Evolutionary conservation across 2,329 filamentous ascomycete species (phyloP).

Genomic region (Cladosporium sp.): DNA sequence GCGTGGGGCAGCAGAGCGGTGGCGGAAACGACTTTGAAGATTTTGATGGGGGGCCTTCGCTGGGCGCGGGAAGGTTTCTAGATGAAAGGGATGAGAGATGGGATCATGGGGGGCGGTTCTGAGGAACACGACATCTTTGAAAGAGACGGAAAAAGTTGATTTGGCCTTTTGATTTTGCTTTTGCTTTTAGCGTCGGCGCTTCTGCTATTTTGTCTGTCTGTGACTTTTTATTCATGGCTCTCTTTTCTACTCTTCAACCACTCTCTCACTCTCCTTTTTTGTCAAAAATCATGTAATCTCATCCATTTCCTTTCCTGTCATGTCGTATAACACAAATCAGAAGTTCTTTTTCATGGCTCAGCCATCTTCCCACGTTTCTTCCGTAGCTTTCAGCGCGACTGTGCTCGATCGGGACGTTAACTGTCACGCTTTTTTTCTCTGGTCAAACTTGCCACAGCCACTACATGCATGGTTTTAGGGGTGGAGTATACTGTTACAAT

Average conservation of each 20-base stretch:
- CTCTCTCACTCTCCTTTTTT: not conserved
- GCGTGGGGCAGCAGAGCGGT: not conserved
- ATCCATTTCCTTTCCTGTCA: not conserved
- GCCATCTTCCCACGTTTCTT: not conserved
- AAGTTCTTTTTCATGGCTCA: not conserved
- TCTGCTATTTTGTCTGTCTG: not conserved
- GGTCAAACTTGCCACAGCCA: too few relatives aligned
- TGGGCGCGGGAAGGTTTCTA: not conserved
- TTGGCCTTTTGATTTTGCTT: not conserved
- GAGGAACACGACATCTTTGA: not conserved
- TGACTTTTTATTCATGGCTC: not conserved
- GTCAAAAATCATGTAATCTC: not conserved
- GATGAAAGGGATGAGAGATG: constrained; percentile 3
- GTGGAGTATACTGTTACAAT: too few relatives aligned
- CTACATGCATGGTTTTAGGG: too few relatives aligned
- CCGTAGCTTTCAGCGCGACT: too few relatives aligned
- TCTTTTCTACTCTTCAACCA: not conserved
- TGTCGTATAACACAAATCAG: not conserved
- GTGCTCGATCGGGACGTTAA: too few relatives aligned
- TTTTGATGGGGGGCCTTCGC: constrained; percentile 23
- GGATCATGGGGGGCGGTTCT: constrained; percentile 2
- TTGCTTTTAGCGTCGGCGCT: constrained; percentile 3
- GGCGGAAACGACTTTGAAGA: constrained; percentile 25
- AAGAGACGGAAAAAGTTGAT: not conserved
- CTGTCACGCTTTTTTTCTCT: too few relatives aligned